Conservation (phyloP, 2,329 filamentous ascomycete genomes). For the Lojkania enalia region DNA sequence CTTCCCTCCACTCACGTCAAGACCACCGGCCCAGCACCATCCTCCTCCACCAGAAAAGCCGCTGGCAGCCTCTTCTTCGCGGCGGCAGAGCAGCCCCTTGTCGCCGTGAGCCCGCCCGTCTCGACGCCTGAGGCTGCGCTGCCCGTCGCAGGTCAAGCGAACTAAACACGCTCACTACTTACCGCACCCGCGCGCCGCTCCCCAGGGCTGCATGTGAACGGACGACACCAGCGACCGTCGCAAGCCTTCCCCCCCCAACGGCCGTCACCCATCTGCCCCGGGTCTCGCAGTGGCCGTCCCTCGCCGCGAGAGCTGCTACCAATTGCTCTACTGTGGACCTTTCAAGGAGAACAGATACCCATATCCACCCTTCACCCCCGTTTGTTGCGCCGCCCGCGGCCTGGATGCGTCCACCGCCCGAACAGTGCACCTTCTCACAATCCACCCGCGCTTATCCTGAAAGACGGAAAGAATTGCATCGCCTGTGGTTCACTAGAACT, state of each 20-base stretch:
- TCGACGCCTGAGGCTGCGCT: slow-evolving; percentile 5
- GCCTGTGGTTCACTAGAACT: slow-evolving; percentile 2
- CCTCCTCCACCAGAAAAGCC: neutral
- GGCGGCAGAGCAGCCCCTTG: neutral
- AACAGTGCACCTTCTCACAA: neutral
- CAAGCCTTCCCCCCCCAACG: neutral
- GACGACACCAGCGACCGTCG: neutral
- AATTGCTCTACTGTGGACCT: neutral
- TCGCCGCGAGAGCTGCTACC: neutral
- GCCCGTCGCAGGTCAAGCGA: neutral
- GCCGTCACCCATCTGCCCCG: neutral
- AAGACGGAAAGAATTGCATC: neutral
- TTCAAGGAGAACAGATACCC: no score
- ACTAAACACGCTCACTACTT: neutral
- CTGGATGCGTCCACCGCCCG: neutral
- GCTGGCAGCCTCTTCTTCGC: no score
- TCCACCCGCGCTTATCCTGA: neutral
- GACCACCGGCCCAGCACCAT: slow-evolving; percentile 16
- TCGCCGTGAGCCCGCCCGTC: neutral
- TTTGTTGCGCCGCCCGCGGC: neutral
- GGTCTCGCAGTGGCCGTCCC: neutral
- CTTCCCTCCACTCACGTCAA: slow-evolving; percentile 35
- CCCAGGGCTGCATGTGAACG: slow-evolving; percentile 4
- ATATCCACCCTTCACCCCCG: no score
- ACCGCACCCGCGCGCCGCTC: neutral